Base-by-base conservation (phyloP, 1,139 yeast genomes). In the Geotrichum restrictum region DNA sequence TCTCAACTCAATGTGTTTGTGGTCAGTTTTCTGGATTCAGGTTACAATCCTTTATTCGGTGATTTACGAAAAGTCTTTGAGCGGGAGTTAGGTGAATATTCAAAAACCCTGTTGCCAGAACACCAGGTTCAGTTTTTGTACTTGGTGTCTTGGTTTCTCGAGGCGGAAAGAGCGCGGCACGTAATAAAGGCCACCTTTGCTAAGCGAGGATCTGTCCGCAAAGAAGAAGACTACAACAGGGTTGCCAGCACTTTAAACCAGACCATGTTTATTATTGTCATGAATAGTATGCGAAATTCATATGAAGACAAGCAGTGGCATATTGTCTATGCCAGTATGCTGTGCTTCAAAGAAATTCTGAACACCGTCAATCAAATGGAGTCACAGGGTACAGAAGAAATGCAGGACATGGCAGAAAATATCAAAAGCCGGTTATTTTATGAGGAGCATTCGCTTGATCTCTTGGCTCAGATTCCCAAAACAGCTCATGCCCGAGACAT, bases 141-240 rank as follows among this genome's bases (percentile, higher is more conserved):
- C 56, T 72, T 88, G 3, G 72, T 79, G 8, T 75, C 89, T 0
- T 93, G 96, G 96, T 85, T 88, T 62, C 62, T 81, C 32, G 75
- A 63, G 14, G 71, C 69, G 2, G 74, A 67, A 49, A 54, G 59
- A 2, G 56, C 55, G 1, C 55, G 64, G 10, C 19, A 45, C 19
- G 41, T 51, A 29, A 31, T 36, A 19, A 22, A 45, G 46, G 16
- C 51, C 37, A 55, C 49, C 32, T 50, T 47, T 57, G 53, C 46
- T 27, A 32, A n/a, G 43, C 33, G 18, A 57, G 56, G 34, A 55
- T 45, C 22, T 45, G 22, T 39, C 1, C n/a, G n/a, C n/a, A 42
- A 40, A 8, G 54, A 52, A 5, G 56, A 58, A 24, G 83, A 83
- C 56, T 83, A 75, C 63, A 83, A 85, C 0, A 77, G 83, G 2